Conservation (phyloP, 805 yeast species). For the Suhomyces pyralidae region DNA sequence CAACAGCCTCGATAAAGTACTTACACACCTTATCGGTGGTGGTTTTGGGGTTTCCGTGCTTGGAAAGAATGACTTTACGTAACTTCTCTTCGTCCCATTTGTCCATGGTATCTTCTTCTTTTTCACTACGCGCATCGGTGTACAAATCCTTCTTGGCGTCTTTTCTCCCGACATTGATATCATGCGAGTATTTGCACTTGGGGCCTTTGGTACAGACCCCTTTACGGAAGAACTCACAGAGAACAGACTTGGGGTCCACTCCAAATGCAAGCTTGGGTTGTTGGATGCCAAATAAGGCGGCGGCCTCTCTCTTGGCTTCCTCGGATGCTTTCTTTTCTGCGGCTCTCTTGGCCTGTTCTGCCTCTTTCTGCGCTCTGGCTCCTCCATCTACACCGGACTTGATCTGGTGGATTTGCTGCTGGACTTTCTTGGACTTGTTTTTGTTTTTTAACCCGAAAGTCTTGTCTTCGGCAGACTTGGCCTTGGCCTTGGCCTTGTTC, state of each 20-base stretch:
- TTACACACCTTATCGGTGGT: conserved; percentile 96
- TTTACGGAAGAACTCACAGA: conserved; percentile 86
- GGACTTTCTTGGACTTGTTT: conserved; percentile 85
- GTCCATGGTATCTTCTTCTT: conserved; percentile 87
- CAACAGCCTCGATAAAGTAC: conserved; percentile 92
- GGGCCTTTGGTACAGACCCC: conserved; percentile 82
- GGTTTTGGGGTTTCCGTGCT: conserved; percentile 91
- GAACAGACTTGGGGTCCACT: conserved; percentile 91
- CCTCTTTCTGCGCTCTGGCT: conserved; percentile 66
- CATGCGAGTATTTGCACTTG: conserved; percentile 92
- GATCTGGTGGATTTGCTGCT: conserved; percentile 49
- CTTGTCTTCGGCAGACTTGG: conserved; percentile 72
- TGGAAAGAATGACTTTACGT: conserved; percentile 78
- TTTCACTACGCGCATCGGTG: conserved; percentile 75
- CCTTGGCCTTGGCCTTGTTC: conserved; percentile 63
- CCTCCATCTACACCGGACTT: conserved; percentile 45
- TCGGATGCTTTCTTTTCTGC: conserved; percentile 91
- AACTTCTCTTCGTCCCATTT: conserved; percentile 96
- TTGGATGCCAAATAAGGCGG: conserved; percentile 68
- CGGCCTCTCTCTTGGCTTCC: conserved; percentile 83
- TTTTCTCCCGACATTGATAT: conserved; percentile 78
- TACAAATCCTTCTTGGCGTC: conserved; percentile 89
- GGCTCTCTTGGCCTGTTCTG: conserved; percentile 60
- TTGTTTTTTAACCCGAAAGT: conserved; percentile 96
- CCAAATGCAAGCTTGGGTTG: conserved; percentile 92